These are phyloP conservation scores for Colletotrichum cereale DNA, from an alignment of 2,329 filamentous ascomycete species.

Conservation along the genomic window DNA sequence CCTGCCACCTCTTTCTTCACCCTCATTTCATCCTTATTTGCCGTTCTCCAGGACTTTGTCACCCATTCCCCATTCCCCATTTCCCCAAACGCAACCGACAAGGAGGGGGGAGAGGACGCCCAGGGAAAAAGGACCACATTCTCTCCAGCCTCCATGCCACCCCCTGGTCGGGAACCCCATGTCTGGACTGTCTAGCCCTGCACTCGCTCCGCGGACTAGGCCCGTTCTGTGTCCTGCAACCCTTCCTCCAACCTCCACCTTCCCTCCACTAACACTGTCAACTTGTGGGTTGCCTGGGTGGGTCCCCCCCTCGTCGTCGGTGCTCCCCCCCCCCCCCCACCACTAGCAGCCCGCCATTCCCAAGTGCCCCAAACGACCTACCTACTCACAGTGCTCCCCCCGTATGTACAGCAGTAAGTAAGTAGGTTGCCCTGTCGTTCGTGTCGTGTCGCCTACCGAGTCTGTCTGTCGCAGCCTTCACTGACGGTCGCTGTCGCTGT, in stretches of 20 bases:
- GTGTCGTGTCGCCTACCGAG: background rate
- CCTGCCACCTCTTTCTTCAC: background rate
- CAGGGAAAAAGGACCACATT: background rate
- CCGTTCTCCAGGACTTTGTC: background rate
- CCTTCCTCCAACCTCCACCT: slow-evolving; percentile 36
- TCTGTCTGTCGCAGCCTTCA: background rate
- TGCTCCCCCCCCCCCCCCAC: slow-evolving; percentile 11
- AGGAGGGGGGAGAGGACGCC: background rate
- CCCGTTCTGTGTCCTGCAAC: slow-evolving; percentile 40
- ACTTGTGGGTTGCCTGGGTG: slow-evolving; percentile 28
- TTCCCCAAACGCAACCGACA: background rate
- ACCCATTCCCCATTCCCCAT: background rate
- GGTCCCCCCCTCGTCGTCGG: slow-evolving; percentile 15
- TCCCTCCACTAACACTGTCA: slow-evolving; percentile 36
- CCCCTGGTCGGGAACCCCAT: slow-evolving; percentile 38
- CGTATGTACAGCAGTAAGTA: background rate
- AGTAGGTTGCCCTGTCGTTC: background rate
- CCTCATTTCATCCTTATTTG: background rate
- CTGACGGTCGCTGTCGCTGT: slow-evolving; percentile 1
- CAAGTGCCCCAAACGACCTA: slow-evolving; percentile 21
- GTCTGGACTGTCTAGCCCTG: slow-evolving; percentile 38
- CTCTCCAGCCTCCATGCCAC: slow-evolving; percentile 22
- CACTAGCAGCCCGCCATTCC: slow-evolving; percentile 16
- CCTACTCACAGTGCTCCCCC: slow-evolving; percentile 3
- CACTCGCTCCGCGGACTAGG: slow-evolving; percentile 36